A percentile compares a stretch with the other conserved stretches of the same genome.
Conservation (phyloP, 257 asterid genomes). For the Primulina tabacum region DNA sequence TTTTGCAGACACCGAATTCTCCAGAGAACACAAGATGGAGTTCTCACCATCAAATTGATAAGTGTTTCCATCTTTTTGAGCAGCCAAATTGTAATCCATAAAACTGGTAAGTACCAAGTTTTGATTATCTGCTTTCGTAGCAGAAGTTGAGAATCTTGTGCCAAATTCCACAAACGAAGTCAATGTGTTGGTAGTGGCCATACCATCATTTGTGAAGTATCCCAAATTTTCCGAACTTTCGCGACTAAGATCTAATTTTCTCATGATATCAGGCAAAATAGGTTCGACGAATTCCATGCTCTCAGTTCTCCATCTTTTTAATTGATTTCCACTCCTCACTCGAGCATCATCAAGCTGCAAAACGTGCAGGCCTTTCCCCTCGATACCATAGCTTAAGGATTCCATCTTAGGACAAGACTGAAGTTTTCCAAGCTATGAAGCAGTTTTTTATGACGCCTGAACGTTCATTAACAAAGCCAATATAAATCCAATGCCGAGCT, state of each 20-base stretch:
- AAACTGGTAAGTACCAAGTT: not conserved
- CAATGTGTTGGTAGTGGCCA: not conserved
- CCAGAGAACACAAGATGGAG: conserved; percentile 26
- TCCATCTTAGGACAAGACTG: not conserved
- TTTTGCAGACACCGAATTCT: conserved; percentile 36
- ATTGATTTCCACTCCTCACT: not conserved
- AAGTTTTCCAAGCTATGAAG: too few relatives aligned
- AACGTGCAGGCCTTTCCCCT: not conserved
- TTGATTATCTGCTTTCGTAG: not conserved
- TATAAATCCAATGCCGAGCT: not conserved
- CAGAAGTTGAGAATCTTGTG: not conserved
- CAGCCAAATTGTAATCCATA: not conserved
- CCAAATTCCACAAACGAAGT: not conserved
- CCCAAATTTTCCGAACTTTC: not conserved
- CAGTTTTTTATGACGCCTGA: not conserved
- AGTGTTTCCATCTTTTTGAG: conserved; percentile 24
- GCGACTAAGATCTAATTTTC: not conserved
- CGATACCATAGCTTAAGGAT: not conserved
- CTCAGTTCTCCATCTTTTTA: not conserved
- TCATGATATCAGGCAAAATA: not conserved
- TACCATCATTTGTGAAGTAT: not conserved
- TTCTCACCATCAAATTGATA: conserved; percentile 25
- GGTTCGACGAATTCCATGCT: not conserved
- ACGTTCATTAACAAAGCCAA: not conserved
- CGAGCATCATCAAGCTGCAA: not conserved